phyloP scores from a whole-genome alignment of 345 rosid genomes.

The Passiflora organensis region DNA sequence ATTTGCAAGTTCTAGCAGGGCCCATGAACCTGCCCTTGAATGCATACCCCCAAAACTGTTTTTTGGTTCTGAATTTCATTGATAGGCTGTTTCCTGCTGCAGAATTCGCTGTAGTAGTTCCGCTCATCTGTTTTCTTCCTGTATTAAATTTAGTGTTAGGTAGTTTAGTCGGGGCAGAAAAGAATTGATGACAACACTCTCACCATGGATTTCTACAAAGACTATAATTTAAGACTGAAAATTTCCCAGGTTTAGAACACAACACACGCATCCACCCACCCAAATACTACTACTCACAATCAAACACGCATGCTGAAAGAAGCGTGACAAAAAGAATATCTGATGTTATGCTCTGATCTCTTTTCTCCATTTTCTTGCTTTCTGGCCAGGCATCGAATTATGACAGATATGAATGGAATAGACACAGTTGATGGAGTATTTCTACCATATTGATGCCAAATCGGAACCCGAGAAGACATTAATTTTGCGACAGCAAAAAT shows the following conservation, averaged over 20 bases:
- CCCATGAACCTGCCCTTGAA: neutral
- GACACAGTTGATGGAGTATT: too few relatives aligned
- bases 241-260: neutral
- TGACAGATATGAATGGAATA: too few relatives aligned
- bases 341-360: too few relatives aligned
- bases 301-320: neutral
- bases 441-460: too few relatives aligned
- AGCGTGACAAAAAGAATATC: neutral
- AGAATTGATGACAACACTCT: neutral
- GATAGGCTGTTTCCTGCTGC: constrained; percentile 10
- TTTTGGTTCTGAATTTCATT: constrained; percentile 12
- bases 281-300: too few relatives aligned
- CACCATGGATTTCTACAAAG: constrained; percentile 1
- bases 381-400: constrained; percentile 4
- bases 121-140: constrained; percentile 38
- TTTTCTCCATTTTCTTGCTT: too few relatives aligned
- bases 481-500: too few relatives aligned
- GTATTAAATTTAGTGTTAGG: constrained; percentile 46
- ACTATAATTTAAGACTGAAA: neutral
- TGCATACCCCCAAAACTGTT: constrained; percentile 8
- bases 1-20: too few relatives aligned
- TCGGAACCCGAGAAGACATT: too few relatives aligned
- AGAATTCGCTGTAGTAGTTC: constrained; percentile 26
- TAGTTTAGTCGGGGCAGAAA: constrained; percentile 26
- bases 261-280: neutral